These are phyloP conservation scores for Leucosporidium scottii DNA, from an alignment of 768 basidiomycete species.

Conservation along the genomic window DNA sequence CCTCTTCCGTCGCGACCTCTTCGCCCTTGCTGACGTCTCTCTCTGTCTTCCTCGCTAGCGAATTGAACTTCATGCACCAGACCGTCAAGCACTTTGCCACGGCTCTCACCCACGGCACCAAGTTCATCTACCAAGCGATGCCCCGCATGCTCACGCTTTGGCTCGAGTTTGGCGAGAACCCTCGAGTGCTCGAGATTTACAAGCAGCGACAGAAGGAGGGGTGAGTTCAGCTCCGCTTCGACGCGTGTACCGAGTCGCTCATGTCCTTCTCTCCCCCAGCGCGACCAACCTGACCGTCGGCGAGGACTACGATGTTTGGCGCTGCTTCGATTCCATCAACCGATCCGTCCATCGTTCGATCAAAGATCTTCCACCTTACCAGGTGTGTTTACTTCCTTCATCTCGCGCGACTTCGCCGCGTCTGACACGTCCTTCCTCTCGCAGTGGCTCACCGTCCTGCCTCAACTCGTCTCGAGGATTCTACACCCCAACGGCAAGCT, in stretches of 20 bases:
- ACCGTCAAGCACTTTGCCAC: constrained; percentile 24
- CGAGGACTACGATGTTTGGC: background rate
- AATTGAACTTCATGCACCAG: background rate
- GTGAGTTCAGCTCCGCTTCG: background rate
- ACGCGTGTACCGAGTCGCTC: background rate
- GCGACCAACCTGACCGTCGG: background rate
- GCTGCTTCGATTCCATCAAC: constrained; percentile 50
- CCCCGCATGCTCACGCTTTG: constrained; percentile 90
- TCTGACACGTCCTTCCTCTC: background rate
- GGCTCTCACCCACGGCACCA: constrained; percentile 74
- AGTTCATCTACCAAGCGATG: constrained; percentile 92
- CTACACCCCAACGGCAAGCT: constrained; percentile 63
- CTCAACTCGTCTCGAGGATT: constrained; percentile 91
- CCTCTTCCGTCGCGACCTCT: background rate
- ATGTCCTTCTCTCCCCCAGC: background rate
- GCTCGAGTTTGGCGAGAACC: constrained; percentile 80
- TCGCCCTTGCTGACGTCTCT: too few relatives aligned
- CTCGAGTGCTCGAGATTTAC: constrained; percentile 34
- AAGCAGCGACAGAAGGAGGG: background rate
- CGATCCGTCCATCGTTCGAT: constrained; percentile 51
- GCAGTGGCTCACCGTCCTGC: constrained; percentile 93
- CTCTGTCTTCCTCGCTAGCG: background rate
- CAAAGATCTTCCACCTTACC: constrained; percentile 62
- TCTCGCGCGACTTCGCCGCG: background rate
- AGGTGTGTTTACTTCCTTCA: constrained; percentile 49